Evolutionary conservation across 441 rosid genomes (phyloP).

Genomic region (Macaranga tanarius): DNA sequence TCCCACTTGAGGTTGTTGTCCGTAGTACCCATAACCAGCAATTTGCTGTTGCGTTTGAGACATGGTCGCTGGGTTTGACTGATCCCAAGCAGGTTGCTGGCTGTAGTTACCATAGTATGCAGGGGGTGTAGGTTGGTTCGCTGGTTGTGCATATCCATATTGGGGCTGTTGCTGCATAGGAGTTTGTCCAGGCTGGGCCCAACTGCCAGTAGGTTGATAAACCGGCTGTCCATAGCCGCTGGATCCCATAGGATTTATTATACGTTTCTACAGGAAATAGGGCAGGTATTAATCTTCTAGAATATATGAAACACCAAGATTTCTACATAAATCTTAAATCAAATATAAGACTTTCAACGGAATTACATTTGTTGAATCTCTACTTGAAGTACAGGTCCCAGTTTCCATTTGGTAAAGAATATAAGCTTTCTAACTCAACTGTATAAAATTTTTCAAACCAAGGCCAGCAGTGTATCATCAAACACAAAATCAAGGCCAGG

Average conservation of each 20-base stretch:
- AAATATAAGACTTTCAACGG: neutral
- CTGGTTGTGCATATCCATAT: conserved; percentile 29
- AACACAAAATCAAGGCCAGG: neutral
- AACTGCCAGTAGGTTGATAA: conserved; percentile 16
- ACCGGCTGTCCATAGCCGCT: conserved; percentile 19
- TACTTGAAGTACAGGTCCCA: neutral
- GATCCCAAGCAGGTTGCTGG: conserved; percentile 22
- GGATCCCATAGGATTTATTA: conserved; percentile 18
- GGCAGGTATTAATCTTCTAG: neutral
- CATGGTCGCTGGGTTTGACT: conserved; percentile 15
- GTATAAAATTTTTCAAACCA: neutral
- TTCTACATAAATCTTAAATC: neutral
- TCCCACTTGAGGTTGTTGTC: conserved; percentile 28
- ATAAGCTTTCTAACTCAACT: neutral
- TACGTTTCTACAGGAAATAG: conserved; percentile 22
- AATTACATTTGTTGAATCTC: neutral
- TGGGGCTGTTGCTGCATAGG: conserved; percentile 23
- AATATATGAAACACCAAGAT: neutral
- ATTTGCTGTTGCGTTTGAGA: conserved; percentile 23
- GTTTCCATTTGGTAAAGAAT: neutral
- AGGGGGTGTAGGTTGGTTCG: conserved; percentile 20
- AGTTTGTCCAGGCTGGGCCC: conserved; percentile 25
- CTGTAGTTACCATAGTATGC: conserved; percentile 21
- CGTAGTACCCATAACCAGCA: conserved; percentile 31
- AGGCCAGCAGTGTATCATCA: neutral